A percentile compares a stretch with the other conserved stretches of the same genome.
phyloP scores from a whole-genome alignment of 2,329 filamentous ascomycete genomes.

The Hypoxylon sp. region DNA sequence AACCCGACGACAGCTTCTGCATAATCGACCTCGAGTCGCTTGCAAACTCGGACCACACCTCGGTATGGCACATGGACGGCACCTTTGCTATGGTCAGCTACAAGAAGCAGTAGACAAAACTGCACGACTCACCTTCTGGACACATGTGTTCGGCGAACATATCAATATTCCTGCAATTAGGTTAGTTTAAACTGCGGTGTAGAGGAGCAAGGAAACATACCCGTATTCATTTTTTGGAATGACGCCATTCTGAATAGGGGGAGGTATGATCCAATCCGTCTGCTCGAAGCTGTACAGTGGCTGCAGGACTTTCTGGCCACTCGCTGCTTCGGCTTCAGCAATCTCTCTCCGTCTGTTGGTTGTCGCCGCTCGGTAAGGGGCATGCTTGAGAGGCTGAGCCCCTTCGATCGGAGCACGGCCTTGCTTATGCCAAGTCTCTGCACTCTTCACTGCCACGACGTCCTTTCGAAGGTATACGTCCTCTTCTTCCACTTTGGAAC shows the following conservation, averaged over 20 bases:
- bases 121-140: slow-evolving; percentile 58
- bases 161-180: slow-evolving; percentile 75
- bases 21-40: slow-evolving; percentile 83
- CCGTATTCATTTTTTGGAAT: slow-evolving; percentile 96
- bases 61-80: slow-evolving; percentile 84
- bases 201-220: slow-evolving; percentile 25
- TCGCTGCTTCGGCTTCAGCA: slow-evolving; percentile 80
- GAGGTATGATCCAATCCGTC: slow-evolving; percentile 94
- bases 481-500: slow-evolving; percentile 75
- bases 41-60: slow-evolving; percentile 81
- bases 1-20: slow-evolving; percentile 96
- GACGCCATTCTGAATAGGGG: slow-evolving; percentile 80
- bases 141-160: slow-evolving; percentile 95
- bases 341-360: slow-evolving; percentile 87
- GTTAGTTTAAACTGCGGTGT: neutral
- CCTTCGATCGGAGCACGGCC: slow-evolving; percentile 78
- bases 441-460: slow-evolving; percentile 84
- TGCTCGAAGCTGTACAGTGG: slow-evolving; percentile 84
- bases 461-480: slow-evolving; percentile 83
- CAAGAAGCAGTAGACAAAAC: neutral
- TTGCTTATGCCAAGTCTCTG: slow-evolving; percentile 98
- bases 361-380: slow-evolving; percentile 91
- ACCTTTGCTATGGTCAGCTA: slow-evolving; percentile 53
- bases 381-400: slow-evolving; percentile 80
- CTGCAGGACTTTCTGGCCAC: slow-evolving; percentile 84